Evolutionary conservation across 129 eudicot species (phyloP), one percentile per base, ranked within the genome.

Genomic region (Cynara cardunculus): DNA sequence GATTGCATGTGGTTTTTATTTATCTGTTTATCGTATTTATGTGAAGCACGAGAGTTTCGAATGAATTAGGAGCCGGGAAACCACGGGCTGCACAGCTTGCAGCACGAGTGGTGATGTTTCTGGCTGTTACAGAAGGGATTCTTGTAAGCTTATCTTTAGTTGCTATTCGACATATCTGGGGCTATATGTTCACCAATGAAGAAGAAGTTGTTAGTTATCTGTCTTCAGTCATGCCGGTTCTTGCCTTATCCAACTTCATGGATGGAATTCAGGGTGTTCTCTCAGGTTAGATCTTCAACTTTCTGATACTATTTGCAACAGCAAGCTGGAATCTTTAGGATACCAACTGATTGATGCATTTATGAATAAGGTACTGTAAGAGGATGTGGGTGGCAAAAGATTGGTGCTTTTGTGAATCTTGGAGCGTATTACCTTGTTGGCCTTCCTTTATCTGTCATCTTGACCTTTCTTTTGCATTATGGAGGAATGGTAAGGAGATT

Each of bases 341-440:
- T 41, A 30, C 5, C 0, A 28, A 22, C 25, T 69, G 16, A 32
- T 53, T 5, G 13, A 71, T 80, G 35, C 59, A 28, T 21, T 1
- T 61, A 12, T 21, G 11, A 7, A 68, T 31, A 64, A 88, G 91
- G 91, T 56, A 78, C 61, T 69, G 87, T 84, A 13, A 83, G 91
- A 80, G 91, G 91, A 80, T 88, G 91, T 81, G 91, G 89, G 3
- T 83, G 85, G 91, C 89, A 88, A 77, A 88, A 85, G 83, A 86
- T 88, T n/a, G 89, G 89, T 27, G 87, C 87, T 3, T 66, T 14
- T 49, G 88, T 88, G 56, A 88, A 88, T 83, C 76, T 88, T 19
- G 91, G 87, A 74, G 79, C 91, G 2, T 86, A 85, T 44, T 88
- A 88, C 75, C 46, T 88, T 9, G 73, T 85, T 28, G 89, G 91